Percentiles rank a stretch among this genome's conserved stretches.
phyloP scores from a whole-genome alignment of 176 grass and related monocot genomes.

The Musa troglodytarum region DNA sequence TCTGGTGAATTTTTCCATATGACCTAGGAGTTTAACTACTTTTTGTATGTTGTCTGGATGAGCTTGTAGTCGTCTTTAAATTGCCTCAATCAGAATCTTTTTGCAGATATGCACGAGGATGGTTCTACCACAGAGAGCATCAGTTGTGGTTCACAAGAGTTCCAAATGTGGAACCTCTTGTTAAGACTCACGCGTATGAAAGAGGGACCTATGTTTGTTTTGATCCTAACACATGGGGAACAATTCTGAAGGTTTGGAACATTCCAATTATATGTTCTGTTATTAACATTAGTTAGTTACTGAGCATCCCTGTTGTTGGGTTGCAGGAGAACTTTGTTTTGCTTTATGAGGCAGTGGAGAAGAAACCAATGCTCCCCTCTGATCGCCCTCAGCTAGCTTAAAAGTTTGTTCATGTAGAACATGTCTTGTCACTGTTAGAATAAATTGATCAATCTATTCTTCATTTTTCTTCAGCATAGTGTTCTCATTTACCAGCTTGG shows the following conservation, averaged over 20 bases:
- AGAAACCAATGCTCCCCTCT: conserved; percentile 16
- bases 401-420: not conserved
- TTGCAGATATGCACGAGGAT: conserved; percentile 64
- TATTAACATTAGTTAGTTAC: not conserved
- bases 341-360: conserved; percentile 22
- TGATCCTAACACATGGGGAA: conserved; percentile 76
- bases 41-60: not conserved
- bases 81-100: not conserved
- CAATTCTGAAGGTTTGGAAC: conserved; percentile 65
- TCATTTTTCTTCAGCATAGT: not conserved
- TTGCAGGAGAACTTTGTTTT: conserved; percentile 28
- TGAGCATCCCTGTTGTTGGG: not conserved
- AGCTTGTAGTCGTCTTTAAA: not conserved
- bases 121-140: conserved; percentile 92
- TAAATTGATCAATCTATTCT: not conserved
- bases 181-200: conserved; percentile 64
- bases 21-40: not conserved
- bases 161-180: conserved; percentile 56
- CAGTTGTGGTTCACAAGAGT: conserved; percentile 59
- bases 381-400: conserved; percentile 2
- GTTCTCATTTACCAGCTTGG: not conserved
- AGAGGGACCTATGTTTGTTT: conserved; percentile 77
- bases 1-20: not conserved
- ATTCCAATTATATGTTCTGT: not conserved
- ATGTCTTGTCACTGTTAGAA: not conserved